These are phyloP conservation scores for Mucor plumbeus DNA, from an alignment of 371 early-diverging fungal genomes.

Conservation along the genomic window DNA sequence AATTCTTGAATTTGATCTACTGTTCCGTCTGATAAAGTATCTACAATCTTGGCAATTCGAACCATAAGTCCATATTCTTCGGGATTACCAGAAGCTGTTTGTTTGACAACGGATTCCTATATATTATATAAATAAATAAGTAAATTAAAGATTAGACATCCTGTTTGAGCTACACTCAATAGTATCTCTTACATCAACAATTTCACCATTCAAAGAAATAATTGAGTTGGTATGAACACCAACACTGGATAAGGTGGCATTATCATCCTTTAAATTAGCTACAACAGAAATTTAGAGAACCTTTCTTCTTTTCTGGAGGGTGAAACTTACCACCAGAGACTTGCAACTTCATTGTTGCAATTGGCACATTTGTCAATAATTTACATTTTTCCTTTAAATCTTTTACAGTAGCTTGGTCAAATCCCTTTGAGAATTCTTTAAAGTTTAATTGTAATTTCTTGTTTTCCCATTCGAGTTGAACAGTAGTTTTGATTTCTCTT, in stretches of 20 bases:
- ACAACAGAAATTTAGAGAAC: neutral
- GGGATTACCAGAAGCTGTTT: constrained; percentile 59
- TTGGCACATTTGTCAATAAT: constrained; percentile 47
- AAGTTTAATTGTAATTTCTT: constrained; percentile 41
- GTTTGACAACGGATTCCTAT: constrained; percentile 52
- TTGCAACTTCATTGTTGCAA: constrained; percentile 50
- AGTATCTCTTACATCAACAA: constrained; percentile 53
- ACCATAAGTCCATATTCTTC: constrained; percentile 52
- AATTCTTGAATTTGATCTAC: constrained; percentile 28
- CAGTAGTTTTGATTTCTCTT: constrained; percentile 40
- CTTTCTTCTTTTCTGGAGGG: too few species aligned
- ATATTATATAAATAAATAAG: too few species aligned
- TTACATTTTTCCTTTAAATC: constrained; percentile 52
- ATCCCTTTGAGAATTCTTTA: constrained; percentile 37
- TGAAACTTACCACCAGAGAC: constrained; percentile 49
- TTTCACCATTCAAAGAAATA: constrained; percentile 58
- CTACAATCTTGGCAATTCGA: constrained; percentile 37
- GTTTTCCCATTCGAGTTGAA: constrained; percentile 42
- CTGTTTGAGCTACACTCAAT: neutral
- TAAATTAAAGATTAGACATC: too few species aligned
- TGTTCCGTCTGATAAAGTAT: constrained; percentile 22
- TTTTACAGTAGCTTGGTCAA: constrained; percentile 44
- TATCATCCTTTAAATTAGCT: constrained; percentile 70
- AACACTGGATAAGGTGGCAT: constrained; percentile 57
- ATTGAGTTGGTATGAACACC: constrained; percentile 58